Evolutionary conservation across 805 yeast species (phyloP).

Genomic region (Wickerhamiella lipophila): DNA sequence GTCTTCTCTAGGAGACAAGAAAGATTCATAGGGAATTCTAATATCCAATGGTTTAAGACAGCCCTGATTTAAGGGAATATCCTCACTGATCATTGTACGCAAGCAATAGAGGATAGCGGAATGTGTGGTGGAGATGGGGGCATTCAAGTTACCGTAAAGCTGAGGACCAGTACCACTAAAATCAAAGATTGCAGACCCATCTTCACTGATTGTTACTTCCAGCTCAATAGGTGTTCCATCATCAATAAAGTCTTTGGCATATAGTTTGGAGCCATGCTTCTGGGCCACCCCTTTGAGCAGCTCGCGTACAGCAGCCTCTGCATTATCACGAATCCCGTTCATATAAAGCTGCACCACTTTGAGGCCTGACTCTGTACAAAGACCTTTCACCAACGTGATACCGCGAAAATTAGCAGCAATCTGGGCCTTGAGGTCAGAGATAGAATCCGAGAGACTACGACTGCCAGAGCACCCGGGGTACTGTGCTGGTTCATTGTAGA

Average conservation of each 20-base stretch:
- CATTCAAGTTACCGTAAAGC: constrained; percentile 79
- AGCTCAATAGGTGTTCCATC: constrained; percentile 28
- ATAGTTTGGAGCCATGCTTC: constrained; percentile 26
- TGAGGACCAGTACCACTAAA: constrained; percentile 81
- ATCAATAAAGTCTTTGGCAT: constrained; percentile 26
- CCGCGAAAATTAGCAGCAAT: constrained; percentile 85
- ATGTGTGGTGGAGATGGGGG: constrained; percentile 80
- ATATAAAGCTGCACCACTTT: constrained; percentile 55
- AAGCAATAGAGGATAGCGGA: constrained; percentile 82
- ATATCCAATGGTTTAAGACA: constrained; percentile 71
- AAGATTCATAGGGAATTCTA: constrained; percentile 45
- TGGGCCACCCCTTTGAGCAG: constrained; percentile 36
- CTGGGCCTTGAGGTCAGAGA: constrained; percentile 76
- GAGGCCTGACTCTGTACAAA: constrained; percentile 52
- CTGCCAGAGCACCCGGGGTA: constrained; percentile 85
- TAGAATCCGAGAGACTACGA: constrained; percentile 67
- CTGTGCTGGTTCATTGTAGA: constrained; percentile 63
- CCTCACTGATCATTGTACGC: constrained; percentile 71
- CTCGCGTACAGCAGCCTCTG: constrained; percentile 54
- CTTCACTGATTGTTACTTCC: constrained; percentile 33
- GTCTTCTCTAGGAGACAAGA: constrained; percentile 63
- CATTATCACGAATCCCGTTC: constrained; percentile 71
- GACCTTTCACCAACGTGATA: constrained; percentile 45
- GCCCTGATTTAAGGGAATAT: constrained; percentile 89
- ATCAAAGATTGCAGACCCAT: constrained; percentile 61